Percentiles rank a stretch among this genome's conserved stretches.
These are phyloP conservation scores for Candida broadrunensis DNA, from an alignment of 805 yeast species.

Conservation along the genomic window DNA sequence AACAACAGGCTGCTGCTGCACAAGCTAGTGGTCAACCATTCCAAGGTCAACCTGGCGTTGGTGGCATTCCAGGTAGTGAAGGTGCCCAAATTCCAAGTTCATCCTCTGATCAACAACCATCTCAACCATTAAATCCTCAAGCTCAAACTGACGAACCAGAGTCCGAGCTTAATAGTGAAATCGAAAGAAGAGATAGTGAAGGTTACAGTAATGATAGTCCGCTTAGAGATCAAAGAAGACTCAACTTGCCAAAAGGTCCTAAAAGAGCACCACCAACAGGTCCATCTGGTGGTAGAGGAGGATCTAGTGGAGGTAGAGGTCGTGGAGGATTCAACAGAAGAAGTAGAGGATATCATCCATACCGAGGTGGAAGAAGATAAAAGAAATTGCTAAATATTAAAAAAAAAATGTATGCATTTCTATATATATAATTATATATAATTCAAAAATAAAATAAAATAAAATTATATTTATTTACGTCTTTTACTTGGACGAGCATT, in stretches of 20 bases:
- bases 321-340: constrained; percentile 30
- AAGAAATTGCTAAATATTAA: neutral
- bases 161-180: constrained; percentile 9
- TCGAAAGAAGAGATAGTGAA: constrained; percentile 7
- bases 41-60: constrained; percentile 19
- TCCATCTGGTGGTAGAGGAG: constrained; percentile 25
- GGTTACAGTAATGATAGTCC: constrained; percentile 13
- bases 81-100: constrained; percentile 25
- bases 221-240: constrained; percentile 22
- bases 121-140: constrained; percentile 44
- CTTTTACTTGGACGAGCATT: constrained; percentile 68
- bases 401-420: neutral
- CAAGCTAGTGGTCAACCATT: constrained; percentile 17
- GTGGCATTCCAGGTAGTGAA: constrained; percentile 14
- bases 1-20: constrained; percentile 32
- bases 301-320: constrained; percentile 26
- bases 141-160: constrained; percentile 27
- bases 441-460: neutral
- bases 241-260: constrained; percentile 52
- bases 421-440: too few relatives aligned
- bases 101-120: constrained; percentile 20
- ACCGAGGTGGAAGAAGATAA: constrained; percentile 32
- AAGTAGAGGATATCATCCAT: constrained; percentile 43
- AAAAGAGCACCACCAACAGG: constrained; percentile 41
- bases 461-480: constrained; percentile 12